Base-by-base conservation (phyloP, 2,329 filamentous ascomycete genomes). In the Claviceps arundinis region DNA sequence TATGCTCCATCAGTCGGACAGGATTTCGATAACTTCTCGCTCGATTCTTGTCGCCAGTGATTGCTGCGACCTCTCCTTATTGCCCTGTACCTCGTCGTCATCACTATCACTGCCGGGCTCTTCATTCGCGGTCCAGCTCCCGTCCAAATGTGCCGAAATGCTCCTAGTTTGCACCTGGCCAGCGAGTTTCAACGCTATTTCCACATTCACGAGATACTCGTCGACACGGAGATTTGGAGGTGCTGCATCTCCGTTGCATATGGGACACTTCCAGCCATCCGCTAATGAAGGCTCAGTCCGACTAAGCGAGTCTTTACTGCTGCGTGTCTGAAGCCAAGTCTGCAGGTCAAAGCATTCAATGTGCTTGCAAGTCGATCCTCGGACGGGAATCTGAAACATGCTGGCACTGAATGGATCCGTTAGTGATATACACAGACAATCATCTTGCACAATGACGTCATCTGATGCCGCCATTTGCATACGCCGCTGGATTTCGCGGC, bases 281-380 rank as follows among this genome's bases (percentile, higher is more conserved):
- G 78, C 72, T 51, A 76, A 68, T 1, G 73, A 74, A 8, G 78
- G 80, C 57, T 82, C 75, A 9, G 47, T 53, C 7, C 37, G 55
- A 38, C 57, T 57, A n/a, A 52, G 52, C 3, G 56, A 38, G 5
- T 67, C 64, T 55, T 74, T 76, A 14, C 69, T 67, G 5, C 73
- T 71, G 43, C 87, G 80, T 5, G 84, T 87, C 14, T 73, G 66
- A 8, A 98, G 76, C 71, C 88, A 97, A 1, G 80, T 90, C 19
- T 85, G 77, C 7, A 96, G 79, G 64, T 97, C 91, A 63, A 97
- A 96, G 63, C 89, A 95, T 62, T 96, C 88, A 38, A 84, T 71
- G 63, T 98, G 91, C 24, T 72, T 71, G 64, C 93, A 98, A 3
- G 65, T 59, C 7, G 61, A 70, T 26, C 88, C 82, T 30, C 90